phyloP scores from a whole-genome alignment of 2,329 filamentous ascomycete species.

The Stagonosporopsis cucurbitacearum region DNA sequence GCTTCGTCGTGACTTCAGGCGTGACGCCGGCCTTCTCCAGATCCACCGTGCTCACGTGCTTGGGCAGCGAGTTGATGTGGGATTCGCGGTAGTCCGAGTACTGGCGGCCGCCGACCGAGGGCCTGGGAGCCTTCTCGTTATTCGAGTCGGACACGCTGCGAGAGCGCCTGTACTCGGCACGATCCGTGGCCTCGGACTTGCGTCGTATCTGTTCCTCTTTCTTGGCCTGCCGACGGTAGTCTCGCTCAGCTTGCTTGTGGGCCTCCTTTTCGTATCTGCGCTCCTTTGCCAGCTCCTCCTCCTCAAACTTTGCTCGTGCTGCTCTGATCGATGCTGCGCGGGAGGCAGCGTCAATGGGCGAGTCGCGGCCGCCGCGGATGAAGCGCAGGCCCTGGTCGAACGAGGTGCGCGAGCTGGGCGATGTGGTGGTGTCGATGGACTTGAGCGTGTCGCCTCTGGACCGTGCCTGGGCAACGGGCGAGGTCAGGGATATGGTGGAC shows the following conservation, averaged over 20 bases:
- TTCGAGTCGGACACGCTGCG: conserved; percentile 42
- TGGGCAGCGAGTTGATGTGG: conserved; percentile 46
- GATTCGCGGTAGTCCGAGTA: conserved; percentile 48
- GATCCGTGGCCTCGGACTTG: conserved; percentile 49
- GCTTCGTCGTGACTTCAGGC: conserved; percentile 43
- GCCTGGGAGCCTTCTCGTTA: conserved; percentile 39
- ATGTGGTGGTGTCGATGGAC: conserved; percentile 56
- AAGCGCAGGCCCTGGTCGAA: conserved; percentile 63
- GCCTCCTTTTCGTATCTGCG: conserved; percentile 61
- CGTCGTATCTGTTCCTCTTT: conserved; percentile 50
- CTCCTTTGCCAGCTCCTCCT: conserved; percentile 65
- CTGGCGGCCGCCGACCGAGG: conserved; percentile 45
- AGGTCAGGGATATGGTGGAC: conserved; percentile 57
- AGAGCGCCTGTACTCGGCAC: conserved; percentile 34
- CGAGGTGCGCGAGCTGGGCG: conserved; percentile 62
- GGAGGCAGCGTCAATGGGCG: conserved; percentile 57
- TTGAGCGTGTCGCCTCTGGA: conserved; percentile 59
- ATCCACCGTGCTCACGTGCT: conserved; percentile 37
- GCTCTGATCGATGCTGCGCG: conserved; percentile 64
- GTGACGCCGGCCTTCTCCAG: conserved; percentile 38
- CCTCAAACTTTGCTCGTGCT: conserved; percentile 63
- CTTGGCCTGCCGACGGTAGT: conserved; percentile 54
- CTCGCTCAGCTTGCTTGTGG: conserved; percentile 54
- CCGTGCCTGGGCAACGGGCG: conserved; percentile 48
- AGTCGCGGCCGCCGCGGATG: conserved; percentile 57